Evolutionary conservation across 1,139 yeast species (phyloP), one percentile per base, ranked within the genome.

Genomic region (Yamadazyma taylorii): DNA sequence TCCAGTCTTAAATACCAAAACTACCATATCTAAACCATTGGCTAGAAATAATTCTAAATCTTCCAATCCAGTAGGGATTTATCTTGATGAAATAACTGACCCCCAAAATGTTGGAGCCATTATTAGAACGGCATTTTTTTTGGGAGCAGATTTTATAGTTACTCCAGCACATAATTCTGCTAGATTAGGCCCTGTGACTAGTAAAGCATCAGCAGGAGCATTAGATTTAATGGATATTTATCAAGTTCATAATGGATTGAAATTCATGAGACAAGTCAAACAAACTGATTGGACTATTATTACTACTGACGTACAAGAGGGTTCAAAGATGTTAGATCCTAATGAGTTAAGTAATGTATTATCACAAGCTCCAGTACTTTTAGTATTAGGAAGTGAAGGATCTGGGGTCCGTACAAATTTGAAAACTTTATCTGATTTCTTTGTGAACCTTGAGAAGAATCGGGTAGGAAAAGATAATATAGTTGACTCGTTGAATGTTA

Each of bases 81-180:
- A 76, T 51, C 61, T 89, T 30, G 97, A 89, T 58, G 90, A 86
- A 43, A 73, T 90, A 36, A 81, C 89, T 4, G 97, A 90, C 55
- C 95, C 97, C 0, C 95, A 87, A 56, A 90, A 90, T 55, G 69
- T 87, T 50, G 97, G 97, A 2, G 95, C 95, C 24, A 80, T 90
- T 33, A 61, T 88, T 23, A 69, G 97, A 53, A 77, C 90, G 1
- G 94, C 95, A 0, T 85, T 80, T 59, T 89, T 75, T 58, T 68
- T 89, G 29, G 97, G 97, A 3, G 95, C 76, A 1, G 96, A 89
- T 58, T 85, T 87, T 50, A 66, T 89, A 11, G 78, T 85, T 2
- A 63, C 85, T 34, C 85, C 95, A 2, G 78, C 76, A 30, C 77
- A 75, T 43, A 83, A 86, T 53, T 78, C 87, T 48, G 88, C 96